Evolutionary conservation across 176 grass and related monocot species (phyloP).

Genomic region (Saccharum spontaneum): DNA sequence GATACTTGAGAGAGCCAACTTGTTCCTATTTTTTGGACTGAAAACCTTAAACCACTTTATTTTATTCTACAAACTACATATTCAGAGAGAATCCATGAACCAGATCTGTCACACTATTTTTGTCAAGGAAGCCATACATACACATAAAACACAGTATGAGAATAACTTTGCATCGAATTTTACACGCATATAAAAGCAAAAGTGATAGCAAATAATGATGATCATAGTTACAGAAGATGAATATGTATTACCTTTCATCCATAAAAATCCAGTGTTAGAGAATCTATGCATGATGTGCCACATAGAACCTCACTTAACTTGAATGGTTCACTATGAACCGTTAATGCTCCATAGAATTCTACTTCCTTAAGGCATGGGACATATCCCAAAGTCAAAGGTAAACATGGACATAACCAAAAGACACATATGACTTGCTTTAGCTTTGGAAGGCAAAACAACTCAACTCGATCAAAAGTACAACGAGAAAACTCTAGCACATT

Average conservation of each 20-base stretch:
- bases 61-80: no score
- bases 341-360: not conserved
- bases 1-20: no score
- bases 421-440: slow-evolving; percentile 10
- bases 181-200: no score
- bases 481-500: slow-evolving; percentile 10
- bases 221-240: not conserved
- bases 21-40: no score
- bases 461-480: not conserved
- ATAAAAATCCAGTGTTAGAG: not conserved
- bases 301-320: slow-evolving; percentile 22
- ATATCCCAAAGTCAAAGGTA: slow-evolving; percentile 1
- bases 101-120: no score
- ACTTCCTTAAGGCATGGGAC: slow-evolving; percentile 18
- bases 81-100: no score
- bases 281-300: not conserved
- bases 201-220: not conserved
- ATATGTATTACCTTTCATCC: not conserved
- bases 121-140: no score
- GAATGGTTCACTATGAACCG: not conserved
- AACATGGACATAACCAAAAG: not conserved
- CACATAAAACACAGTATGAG: no score
- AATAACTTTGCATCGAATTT: no score
- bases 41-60: no score
- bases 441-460: slow-evolving; percentile 12